Base-by-base conservation (phyloP, 805 yeast genomes). In the Kodamaea restingae region DNA sequence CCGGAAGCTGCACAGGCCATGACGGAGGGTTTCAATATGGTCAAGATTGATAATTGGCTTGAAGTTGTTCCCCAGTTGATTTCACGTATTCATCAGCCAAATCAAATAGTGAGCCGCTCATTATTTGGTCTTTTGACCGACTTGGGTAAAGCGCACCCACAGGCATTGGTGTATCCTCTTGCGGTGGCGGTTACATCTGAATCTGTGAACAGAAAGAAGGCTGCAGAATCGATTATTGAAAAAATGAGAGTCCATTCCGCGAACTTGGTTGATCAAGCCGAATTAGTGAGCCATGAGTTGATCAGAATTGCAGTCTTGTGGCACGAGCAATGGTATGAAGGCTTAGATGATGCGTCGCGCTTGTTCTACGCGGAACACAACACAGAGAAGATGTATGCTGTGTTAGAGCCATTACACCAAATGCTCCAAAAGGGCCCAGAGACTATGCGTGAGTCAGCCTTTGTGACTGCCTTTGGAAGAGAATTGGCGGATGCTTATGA, bases 321-420 rank as follows among this genome's bases (percentile, higher is more conserved):
- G 97, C 95, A 88, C 54, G 99, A 93, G 54, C 83, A 84, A 56
- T 93, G 99, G 98, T 90, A 88, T 51, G 98, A 91, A 63, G 97
- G 95, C 2, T 70, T 93, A 22, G 99, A 93, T 57, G 96, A 93
- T 65, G 98, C 98, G 0, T 88, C 96, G 3, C 72, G 96, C 43
- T 74, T 85, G 38, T 93, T 83, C 66, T 91, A 88, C 61, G 96
- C 95, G 25, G 98, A 93, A 46, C 93, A 88, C 51, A 88, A 93
- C 54, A 84, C 91, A 9, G 96, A 88, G 39, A 88, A 87, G 59
- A 93, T 93, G 98, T 85, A 86, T 61, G 81, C 86, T 12, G 88
- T 88, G 1, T 63, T 93, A 37, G 95, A 87, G 46, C 97, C 97
- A 2, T 64, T 93, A 37, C 97, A 93, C 61, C 79, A 78, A 51